These are phyloP conservation scores for Collybia nuda DNA, from an alignment of 768 basidiomycete species.

Conservation along the genomic window DNA sequence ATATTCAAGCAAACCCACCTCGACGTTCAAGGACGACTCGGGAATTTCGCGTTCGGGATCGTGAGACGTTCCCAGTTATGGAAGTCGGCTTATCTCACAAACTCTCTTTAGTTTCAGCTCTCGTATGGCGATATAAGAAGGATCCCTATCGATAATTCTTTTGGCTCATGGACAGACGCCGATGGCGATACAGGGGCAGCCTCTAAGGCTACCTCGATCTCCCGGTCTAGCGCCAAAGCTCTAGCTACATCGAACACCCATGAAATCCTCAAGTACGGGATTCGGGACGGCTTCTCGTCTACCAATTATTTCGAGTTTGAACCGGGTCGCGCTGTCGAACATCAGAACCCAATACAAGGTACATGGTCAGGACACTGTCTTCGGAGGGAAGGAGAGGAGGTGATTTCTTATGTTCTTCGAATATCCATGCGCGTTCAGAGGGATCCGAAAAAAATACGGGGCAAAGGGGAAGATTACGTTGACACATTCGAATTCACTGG, in stretches of 20 bases:
- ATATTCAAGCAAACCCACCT: conserved; percentile 35
- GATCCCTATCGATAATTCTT: conserved; percentile 27
- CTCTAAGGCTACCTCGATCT: conserved; percentile 9
- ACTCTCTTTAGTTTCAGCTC: conserved; percentile 24
- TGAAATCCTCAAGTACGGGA: conserved; percentile 29
- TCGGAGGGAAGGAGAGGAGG: conserved; percentile 19
- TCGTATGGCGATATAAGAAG: conserved; percentile 31
- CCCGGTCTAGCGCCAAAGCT: conserved; percentile 13
- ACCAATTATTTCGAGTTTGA: conserved; percentile 32
- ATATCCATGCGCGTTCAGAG: conserved; percentile 24
- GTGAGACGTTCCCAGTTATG: conserved; percentile 16
- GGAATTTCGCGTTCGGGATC: conserved; percentile 38
- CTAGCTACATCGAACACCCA: conserved; percentile 15
- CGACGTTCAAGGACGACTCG: conserved; percentile 29
- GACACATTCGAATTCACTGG: conserved; percentile 30
- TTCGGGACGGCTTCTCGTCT: conserved; percentile 29
- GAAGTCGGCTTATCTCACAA: not conserved
- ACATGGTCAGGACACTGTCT: conserved; percentile 32
- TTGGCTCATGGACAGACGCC: conserved; percentile 25
- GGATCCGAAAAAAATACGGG: conserved; percentile 20
- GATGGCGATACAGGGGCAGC: conserved; percentile 13
- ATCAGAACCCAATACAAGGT: conserved; percentile 24
- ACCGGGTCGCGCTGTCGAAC: conserved; percentile 12
- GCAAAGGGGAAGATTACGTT: conserved; percentile 33
- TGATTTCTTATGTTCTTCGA: conserved; percentile 23